A percentile compares a stretch with the other conserved stretches of the same genome.
Evolutionary conservation across 306 rosid species (phyloP).

Genomic region (Prunus campanulata): DNA sequence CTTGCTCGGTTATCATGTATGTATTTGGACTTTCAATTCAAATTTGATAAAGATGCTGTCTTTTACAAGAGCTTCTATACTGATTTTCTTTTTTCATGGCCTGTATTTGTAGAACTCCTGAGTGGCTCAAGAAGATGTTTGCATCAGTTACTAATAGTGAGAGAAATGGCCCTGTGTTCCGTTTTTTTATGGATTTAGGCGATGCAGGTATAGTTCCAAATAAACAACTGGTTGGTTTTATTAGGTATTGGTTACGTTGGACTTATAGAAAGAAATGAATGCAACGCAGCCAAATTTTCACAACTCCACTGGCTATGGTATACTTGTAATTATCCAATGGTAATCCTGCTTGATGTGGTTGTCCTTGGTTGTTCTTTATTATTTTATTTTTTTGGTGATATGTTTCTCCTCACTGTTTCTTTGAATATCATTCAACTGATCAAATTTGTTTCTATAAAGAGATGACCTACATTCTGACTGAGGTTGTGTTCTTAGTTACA

Average conservation of each 20-base stretch:
- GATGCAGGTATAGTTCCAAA: slow-evolving; percentile 72
- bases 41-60: background rate
- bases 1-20: background rate
- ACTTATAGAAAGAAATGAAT: too few species aligned
- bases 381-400: background rate
- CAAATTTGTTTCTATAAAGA: background rate
- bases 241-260: background rate
- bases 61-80: background rate
- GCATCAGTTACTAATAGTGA: slow-evolving; percentile 72
- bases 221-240: background rate
- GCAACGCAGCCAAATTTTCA: too few species aligned
- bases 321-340: too few species aligned
- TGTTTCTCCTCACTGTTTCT: background rate
- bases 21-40: background rate
- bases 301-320: too few species aligned
- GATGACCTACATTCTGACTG: slow-evolving; percentile 28
- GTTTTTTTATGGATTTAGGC: slow-evolving; percentile 94
- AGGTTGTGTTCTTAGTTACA: slow-evolving; percentile 55
- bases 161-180: slow-evolving; percentile 89
- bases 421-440: background rate
- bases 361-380: too few species aligned
- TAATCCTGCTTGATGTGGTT: too few species aligned
- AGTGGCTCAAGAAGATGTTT: slow-evolving; percentile 91
- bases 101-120: slow-evolving; percentile 64
- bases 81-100: slow-evolving; percentile 5